Base-by-base conservation (phyloP, 2,329 filamentous ascomycete species). In the Hortaea sp. region DNA sequence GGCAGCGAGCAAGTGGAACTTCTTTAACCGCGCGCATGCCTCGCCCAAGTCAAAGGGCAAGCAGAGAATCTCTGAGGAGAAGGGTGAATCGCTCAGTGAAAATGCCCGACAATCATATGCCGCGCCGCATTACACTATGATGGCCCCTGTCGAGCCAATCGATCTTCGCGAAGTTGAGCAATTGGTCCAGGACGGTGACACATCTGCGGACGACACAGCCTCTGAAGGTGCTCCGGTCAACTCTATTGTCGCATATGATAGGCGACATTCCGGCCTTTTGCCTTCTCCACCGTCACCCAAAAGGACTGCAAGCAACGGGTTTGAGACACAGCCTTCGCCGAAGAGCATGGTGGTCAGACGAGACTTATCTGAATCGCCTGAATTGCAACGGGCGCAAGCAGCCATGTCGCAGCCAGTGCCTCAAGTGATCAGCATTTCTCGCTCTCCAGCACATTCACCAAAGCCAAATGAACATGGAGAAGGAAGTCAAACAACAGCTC, bases 81-180 rank as follows among this genome's bases (percentile, higher is more conserved):
- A 34, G 55, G 47, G 13, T 5, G 43, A 51, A 31, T 49, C 29
- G 27, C 29, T 44, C 39, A 28, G 31, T 30, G n/a, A 10, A 13
- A 39, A 46, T 20, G 45, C 48, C 20, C 41, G 39, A n/a, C 44
- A 48, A 1, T 39, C 42, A 13, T 42, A 46, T 34, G 46, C 35
- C 31, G 48, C 55, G 27, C 73, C 77, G 6, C 77, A 79, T 53
- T 82, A 81, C 54, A 77, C 76, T 4, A 63, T 81, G 50, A 63
- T 78, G 49, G 76, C 78, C 48, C 61, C 68, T 29, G 67, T 71
- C 31, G 66, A 67, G 10, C 63, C 65, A 6, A 58, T 73, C 29
- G 66, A 68, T 29, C 56, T 72, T 13, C 60, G 67, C 28, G 69
- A 74, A 43, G 65, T 74, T 29, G 68, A 72, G 49, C 63, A 67